These are phyloP conservation scores for Lasiosphaeris hirsuta DNA, from an alignment of 495 filamentous ascomycete species.

Conservation along the genomic window DNA sequence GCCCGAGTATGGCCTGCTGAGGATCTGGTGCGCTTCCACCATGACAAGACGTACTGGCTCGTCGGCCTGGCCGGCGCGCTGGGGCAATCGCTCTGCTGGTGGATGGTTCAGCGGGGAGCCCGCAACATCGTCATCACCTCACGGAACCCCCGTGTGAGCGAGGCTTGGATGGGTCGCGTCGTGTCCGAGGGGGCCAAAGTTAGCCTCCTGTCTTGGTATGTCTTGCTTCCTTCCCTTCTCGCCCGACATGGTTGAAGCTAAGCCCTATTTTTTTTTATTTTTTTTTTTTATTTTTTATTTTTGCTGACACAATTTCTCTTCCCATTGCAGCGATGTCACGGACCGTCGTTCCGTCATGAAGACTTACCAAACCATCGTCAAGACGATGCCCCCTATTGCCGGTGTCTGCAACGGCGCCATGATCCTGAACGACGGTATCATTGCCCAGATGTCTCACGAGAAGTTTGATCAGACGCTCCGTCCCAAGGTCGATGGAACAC, in stretches of 20 bases:
- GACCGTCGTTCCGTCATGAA: background rate
- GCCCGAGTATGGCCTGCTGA: background rate
- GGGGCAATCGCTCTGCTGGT: conserved; percentile 48
- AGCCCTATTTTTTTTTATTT: too few species aligned
- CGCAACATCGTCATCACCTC: conserved; percentile 46
- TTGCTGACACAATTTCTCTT: too few species aligned
- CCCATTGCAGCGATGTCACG: conserved; percentile 1
- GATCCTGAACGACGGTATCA: conserved; percentile 11
- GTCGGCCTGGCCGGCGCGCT: conserved; percentile 48
- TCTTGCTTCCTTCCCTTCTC: too few species aligned
- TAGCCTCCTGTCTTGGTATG: background rate
- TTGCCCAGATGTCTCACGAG: conserved; percentile 7
- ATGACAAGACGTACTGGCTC: conserved; percentile 48
- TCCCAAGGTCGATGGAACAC: conserved; percentile 33
- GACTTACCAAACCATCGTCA: background rate
- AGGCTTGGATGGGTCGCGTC: conserved; percentile 37
- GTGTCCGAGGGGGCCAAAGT: conserved; percentile 7
- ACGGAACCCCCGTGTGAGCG: conserved; percentile 45
- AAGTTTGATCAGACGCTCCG: conserved; percentile 4
- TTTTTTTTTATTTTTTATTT: too few species aligned
- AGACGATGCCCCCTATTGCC: conserved; percentile 15
- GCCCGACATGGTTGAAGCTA: too few species aligned
- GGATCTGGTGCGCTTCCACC: background rate
- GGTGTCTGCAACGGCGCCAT: conserved; percentile 20
- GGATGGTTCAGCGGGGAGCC: conserved; percentile 52